phyloP scores from a whole-genome alignment of 148 eudicot genomes.

The Diospyros kaki region DNA sequence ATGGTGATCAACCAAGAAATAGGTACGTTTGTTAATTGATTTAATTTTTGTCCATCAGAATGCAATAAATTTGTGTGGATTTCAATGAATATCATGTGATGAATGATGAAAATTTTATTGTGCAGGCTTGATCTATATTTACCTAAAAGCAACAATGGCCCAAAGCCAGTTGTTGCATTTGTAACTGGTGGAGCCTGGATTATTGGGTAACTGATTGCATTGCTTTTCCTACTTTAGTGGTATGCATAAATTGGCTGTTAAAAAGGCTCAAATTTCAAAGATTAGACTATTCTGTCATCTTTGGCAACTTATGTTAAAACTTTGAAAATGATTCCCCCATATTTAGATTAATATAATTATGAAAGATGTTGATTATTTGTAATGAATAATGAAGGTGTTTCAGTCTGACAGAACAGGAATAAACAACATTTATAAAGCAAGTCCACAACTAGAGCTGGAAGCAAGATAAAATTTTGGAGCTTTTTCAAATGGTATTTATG shows the following conservation, averaged over 20 bases:
- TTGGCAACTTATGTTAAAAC: not conserved
- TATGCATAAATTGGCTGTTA: not conserved
- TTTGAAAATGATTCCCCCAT: not conserved
- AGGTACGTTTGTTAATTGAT: constrained; percentile 29
- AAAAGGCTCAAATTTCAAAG: not conserved
- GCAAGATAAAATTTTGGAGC: not conserved
- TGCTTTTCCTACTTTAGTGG: not conserved
- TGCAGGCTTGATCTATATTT: constrained; percentile 72
- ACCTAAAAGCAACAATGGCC: constrained; percentile 49
- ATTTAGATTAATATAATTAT: not conserved
- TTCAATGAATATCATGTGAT: not conserved
- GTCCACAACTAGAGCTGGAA: not conserved
- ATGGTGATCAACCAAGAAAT: constrained; percentile 63
- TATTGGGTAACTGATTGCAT: constrained; percentile 49
- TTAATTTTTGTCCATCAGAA: constrained; percentile 2
- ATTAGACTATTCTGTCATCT: not conserved
- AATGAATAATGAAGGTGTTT: not conserved
- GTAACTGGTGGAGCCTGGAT: constrained; percentile 88
- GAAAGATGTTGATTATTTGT: not conserved
- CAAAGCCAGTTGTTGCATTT: constrained; percentile 74
- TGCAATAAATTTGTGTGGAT: not conserved
- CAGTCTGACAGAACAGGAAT: not conserved
- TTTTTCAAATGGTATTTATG: not conserved
- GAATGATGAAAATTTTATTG: constrained; percentile 10
- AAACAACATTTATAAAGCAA: not conserved